Percentiles rank a stretch among this genome's conserved stretches.
Evolutionary conservation across 306 rosid species (phyloP).

Genomic region (Betula pendula): DNA sequence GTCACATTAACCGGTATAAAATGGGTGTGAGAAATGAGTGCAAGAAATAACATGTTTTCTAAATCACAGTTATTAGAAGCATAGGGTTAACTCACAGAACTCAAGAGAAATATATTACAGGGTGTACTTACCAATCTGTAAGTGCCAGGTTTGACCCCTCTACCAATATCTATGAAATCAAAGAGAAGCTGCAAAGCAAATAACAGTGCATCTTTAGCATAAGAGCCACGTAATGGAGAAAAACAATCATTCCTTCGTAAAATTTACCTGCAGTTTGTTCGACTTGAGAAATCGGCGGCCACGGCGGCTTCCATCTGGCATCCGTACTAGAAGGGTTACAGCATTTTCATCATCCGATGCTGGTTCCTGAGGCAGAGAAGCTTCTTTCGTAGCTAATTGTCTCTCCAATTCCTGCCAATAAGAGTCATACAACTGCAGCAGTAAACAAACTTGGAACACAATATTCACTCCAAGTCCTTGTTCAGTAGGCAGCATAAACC

Average conservation of each 20-base stretch:
- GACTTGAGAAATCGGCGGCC: conserved; percentile 92
- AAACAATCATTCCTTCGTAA: conserved; percentile 1
- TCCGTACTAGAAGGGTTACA: conserved; percentile 73
- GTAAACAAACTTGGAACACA: conserved; percentile 25
- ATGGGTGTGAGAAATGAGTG: too few species aligned
- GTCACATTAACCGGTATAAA: too few species aligned
- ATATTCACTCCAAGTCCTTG: not conserved
- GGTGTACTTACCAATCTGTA: conserved; percentile 83
- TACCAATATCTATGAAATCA: conserved; percentile 80
- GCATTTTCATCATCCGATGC: conserved; percentile 67
- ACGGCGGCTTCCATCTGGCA: conserved; percentile 95
- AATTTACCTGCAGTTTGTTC: conserved; percentile 74
- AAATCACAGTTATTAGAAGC: not conserved
- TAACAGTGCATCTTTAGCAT: conserved; percentile 30
- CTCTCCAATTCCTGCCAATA: conserved; percentile 77
- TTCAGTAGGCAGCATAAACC: not conserved
- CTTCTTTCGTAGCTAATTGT: conserved; percentile 74
- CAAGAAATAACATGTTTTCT: too few species aligned
- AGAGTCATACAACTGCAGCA: conserved; percentile 28
- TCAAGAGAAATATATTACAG: not conserved
- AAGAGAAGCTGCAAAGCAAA: conserved; percentile 67
- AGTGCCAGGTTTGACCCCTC: conserved; percentile 73
- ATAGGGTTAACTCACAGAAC: conserved; percentile 2
- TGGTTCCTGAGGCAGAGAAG: conserved; percentile 79
- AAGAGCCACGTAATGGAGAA: not conserved